Evolutionary conservation across 1,284 basidiomycete species (phyloP), one percentile per base, ranked within the genome.

Genomic region (Coniferiporia sulphurascens): DNA sequence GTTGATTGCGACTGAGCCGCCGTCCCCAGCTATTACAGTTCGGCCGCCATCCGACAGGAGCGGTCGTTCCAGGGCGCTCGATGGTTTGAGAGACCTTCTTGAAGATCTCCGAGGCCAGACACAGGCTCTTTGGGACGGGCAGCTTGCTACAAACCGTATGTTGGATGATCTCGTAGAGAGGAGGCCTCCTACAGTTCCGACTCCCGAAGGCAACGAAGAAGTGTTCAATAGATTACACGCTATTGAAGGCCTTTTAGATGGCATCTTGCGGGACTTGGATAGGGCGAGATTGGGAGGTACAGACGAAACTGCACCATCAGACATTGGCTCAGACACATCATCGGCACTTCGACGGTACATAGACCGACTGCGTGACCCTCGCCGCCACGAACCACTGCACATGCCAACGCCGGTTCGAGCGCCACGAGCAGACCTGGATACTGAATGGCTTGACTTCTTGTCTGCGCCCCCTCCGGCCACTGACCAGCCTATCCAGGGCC

Each of bases 81-180:
- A 52, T 38, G 53, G 60, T 13, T 38, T 64, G n/a, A 60, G 62
- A 21, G 74, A 78, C 6, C 67, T 76, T 46, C 64, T 89, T 51
- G 71, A 78, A 13, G 74, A 74, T 10, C 74, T 89, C 45, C 75
- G 78, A 52, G 76, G 79, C 12, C 79, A 84, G 65, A 70, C 84
- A 1, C 71, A 72, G 2, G 78, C 74, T 3, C 69, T 90, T 15
- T 76, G 78, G 72, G 77, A 87, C 52, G 81, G 79, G 2, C 88
- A 90, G 68, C 65, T 71, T 0, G 73, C 78, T 0, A 80, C 85
- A 4, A 84, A 84, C 56, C 74, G 78, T 41, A 73, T 75, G 62
- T 62, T 82, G 45, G 74, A 79, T 32, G 76, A 82, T 49, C 67
- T 82, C 36, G 72, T 74, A 8, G 64, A 27, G 68, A 69, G n/a